Evolutionary conservation across 805 yeast species (phyloP).

Genomic region (Teunomyces lycoperdinae): DNA sequence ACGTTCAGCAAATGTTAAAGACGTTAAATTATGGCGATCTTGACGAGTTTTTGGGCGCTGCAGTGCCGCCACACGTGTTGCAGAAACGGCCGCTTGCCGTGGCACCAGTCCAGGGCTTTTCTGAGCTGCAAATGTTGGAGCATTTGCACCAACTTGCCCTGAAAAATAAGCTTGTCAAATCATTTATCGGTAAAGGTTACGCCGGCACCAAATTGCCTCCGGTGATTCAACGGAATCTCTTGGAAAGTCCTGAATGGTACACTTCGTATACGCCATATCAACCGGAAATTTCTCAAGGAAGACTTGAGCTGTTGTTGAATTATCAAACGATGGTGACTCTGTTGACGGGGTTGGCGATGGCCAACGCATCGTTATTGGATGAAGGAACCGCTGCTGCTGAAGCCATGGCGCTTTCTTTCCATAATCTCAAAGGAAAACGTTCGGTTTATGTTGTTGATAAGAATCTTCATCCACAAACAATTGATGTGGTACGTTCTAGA

Average conservation of each 20-base stretch:
- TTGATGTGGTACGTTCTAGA: constrained; percentile 74
- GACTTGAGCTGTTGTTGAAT: constrained; percentile 84
- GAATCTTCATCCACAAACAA: constrained; percentile 81
- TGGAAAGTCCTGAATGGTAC: constrained; percentile 97
- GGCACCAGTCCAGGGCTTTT: constrained; percentile 67
- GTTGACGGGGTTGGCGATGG: constrained; percentile 89
- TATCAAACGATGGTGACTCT: constrained; percentile 91
- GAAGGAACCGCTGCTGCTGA: constrained; percentile 98
- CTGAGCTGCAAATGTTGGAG: constrained; percentile 77
- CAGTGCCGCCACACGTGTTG: constrained; percentile 76
- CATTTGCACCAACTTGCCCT: constrained; percentile 67
- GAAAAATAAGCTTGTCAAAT: constrained; percentile 69
- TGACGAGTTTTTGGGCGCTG: constrained; percentile 64
- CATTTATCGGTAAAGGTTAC: constrained; percentile 92
- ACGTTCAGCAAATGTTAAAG: constrained; percentile 64
- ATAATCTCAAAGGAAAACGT: constrained; percentile 65
- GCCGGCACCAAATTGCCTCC: constrained; percentile 88
- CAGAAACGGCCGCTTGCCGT: constrained; percentile 64
- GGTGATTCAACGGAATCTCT: constrained; percentile 85
- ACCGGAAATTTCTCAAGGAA: constrained; percentile 96
- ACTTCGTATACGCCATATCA: constrained; percentile 98
- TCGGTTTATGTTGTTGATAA: constrained; percentile 67
- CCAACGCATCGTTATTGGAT: constrained; percentile 91
- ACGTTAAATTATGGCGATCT: constrained; percentile 64
- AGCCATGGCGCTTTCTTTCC: constrained; percentile 85